phyloP scores from a whole-genome alignment of 2,329 filamentous ascomycete species.

The Boeremia lycopersici region DNA sequence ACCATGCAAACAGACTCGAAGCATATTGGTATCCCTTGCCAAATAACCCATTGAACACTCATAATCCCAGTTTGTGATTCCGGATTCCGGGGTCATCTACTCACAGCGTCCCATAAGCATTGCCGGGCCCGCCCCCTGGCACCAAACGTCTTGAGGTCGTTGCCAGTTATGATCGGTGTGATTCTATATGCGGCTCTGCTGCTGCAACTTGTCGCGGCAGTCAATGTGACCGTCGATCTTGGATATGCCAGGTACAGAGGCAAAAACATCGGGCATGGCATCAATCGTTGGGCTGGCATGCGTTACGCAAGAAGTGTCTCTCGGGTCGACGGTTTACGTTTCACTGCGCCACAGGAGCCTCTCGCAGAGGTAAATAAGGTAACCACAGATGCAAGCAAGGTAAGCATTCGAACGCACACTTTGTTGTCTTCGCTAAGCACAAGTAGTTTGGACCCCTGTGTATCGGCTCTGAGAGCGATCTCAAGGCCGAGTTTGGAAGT shows the following conservation, averaged over 20 bases:
- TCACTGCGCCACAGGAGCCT: constrained; percentile 71
- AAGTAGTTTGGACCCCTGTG: constrained; percentile 43
- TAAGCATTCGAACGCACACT: background rate
- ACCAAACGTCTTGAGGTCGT: background rate
- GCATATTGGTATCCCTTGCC: constrained; percentile 6
- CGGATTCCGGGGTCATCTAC: background rate
- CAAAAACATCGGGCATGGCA: constrained; percentile 57
- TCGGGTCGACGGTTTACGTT: constrained; percentile 54
- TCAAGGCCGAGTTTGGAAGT: constrained; percentile 35
- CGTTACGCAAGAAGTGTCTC: constrained; percentile 63
- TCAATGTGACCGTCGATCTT: constrained; percentile 61
- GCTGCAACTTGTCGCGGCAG: constrained; percentile 35
- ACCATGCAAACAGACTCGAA: constrained; percentile 9
- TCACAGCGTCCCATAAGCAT: background rate
- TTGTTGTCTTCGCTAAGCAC: background rate
- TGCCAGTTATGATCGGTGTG: constrained; percentile 24
- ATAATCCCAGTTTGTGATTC: background rate
- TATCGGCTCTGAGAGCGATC: constrained; percentile 33
- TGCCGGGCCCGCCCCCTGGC: background rate
- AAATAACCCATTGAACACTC: background rate
- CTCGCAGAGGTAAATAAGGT: constrained; percentile 52
- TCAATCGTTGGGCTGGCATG: constrained; percentile 76
- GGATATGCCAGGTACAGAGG: constrained; percentile 72
- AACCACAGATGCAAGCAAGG: constrained; percentile 49
- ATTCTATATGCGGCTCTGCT: constrained; percentile 33